These are phyloP conservation scores for Tephrocybe rancida DNA, from an alignment of 768 basidiomycete genomes.

Conservation along the genomic window DNA sequence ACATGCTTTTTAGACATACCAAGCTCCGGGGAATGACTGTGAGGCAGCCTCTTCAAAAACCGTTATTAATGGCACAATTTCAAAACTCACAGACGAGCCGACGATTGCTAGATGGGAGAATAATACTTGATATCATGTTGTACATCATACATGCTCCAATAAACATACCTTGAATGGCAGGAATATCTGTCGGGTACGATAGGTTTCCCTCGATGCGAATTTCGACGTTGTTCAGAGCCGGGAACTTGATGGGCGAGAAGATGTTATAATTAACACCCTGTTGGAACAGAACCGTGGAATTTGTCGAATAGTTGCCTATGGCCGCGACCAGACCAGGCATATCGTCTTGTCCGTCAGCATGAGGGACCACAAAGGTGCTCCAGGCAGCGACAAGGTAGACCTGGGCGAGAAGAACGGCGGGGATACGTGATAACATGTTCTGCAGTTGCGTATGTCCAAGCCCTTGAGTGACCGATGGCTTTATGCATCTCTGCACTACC, in stretches of 20 bases:
- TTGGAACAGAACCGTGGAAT: conserved; percentile 59
- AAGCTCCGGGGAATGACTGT: conserved; percentile 46
- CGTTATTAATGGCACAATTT: not conserved
- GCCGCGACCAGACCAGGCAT: conserved; percentile 48
- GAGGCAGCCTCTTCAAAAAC: not conserved
- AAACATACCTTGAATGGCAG: conserved; percentile 47
- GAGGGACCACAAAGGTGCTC: conserved; percentile 55
- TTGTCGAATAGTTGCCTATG: conserved; percentile 37
- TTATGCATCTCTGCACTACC: not conserved
- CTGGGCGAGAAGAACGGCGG: conserved; percentile 23
- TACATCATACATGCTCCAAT: not conserved
- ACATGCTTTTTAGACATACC: conserved; percentile 28
- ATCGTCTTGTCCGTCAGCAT: conserved; percentile 50
- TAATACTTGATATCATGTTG: not conserved
- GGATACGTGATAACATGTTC: conserved; percentile 11
- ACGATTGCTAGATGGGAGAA: conserved; percentile 38
- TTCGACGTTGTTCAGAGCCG: conserved; percentile 56
- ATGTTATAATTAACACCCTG: conserved; percentile 63
- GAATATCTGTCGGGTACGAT: conserved; percentile 54
- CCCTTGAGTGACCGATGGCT: not conserved
- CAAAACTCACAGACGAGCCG: conserved; percentile 40
- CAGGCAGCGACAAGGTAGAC: conserved; percentile 34
- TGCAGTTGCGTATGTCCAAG: not conserved
- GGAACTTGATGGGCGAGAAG: conserved; percentile 60
- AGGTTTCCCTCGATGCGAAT: conserved; percentile 59